Evolutionary conservation across 148 eudicot genomes (phyloP).

Genomic region (Fagopyrum esculentum): DNA sequence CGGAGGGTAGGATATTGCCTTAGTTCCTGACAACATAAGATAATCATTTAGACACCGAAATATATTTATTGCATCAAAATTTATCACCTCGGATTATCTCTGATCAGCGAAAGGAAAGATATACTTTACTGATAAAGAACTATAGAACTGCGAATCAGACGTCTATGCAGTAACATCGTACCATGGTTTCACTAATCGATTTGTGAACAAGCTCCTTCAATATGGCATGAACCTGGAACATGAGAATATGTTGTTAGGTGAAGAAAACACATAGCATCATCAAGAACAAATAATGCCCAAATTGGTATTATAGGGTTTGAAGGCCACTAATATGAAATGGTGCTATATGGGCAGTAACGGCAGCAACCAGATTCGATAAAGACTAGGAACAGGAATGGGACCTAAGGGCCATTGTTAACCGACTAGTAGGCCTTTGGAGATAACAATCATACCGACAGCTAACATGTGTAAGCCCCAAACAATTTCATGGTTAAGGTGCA

Average conservation of each 20-base stretch:
- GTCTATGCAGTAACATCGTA: constrained; percentile 17
- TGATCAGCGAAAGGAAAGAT: not conserved
- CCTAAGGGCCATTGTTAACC: not conserved
- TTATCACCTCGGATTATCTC: not conserved
- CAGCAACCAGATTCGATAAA: not conserved
- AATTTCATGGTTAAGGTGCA: constrained; percentile 13
- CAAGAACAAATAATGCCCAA: too few relatives aligned
- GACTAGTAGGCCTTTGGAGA: not conserved
- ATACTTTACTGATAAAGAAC: not conserved
- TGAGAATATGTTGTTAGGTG: constrained; percentile 16
- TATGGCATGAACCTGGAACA: constrained; percentile 77
- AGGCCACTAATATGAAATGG: not conserved
- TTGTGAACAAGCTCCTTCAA: constrained; percentile 88
- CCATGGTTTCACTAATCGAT: constrained; percentile 73
- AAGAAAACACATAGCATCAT: constrained; percentile 9
- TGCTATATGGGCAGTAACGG: not conserved
- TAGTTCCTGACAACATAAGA: constrained; percentile 59
- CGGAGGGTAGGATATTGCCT: constrained; percentile 88
- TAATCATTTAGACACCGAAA: not conserved
- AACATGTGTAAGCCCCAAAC: not conserved
- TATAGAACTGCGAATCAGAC: not conserved
- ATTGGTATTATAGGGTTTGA: too few relatives aligned
- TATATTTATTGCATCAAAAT: not conserved
- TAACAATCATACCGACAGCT: not conserved
- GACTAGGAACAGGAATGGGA: not conserved